A percentile compares a stretch with the other conserved stretches of the same genome.
Evolutionary conservation across 1,284 basidiomycete species (phyloP).

Genomic region (Coniferiporia weirii): DNA sequence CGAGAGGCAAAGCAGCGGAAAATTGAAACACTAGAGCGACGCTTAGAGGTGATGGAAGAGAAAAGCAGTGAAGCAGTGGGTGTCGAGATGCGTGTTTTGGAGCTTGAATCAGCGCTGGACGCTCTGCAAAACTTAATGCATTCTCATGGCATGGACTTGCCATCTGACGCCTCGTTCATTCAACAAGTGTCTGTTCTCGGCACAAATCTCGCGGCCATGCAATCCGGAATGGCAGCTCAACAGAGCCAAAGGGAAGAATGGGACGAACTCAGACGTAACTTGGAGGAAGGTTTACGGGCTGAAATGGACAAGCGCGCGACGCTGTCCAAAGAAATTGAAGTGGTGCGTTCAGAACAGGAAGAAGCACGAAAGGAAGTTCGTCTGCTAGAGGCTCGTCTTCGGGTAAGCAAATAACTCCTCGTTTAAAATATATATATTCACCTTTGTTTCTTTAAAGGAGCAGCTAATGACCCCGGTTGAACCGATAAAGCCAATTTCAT

Average conservation of each 20-base stretch:
- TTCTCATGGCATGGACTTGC: constrained; percentile 47
- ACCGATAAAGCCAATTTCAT: constrained; percentile 29
- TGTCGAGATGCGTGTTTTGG: constrained; percentile 45
- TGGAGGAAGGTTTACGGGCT: constrained; percentile 46
- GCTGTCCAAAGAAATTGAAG: constrained; percentile 50
- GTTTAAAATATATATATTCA: neutral
- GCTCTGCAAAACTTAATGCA: constrained; percentile 46
- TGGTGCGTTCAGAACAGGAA: constrained; percentile 50
- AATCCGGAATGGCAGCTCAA: constrained; percentile 45
- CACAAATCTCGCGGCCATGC: constrained; percentile 50
- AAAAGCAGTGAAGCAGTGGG: constrained; percentile 38
- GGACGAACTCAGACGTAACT: constrained; percentile 36
- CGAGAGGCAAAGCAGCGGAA: constrained; percentile 39
- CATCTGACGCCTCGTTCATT: constrained; percentile 46
- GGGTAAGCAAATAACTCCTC: constrained; percentile 30
- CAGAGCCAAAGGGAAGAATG: constrained; percentile 44
- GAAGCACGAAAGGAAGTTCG: constrained; percentile 42
- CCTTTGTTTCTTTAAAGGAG: constrained; percentile 2
- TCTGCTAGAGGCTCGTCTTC: constrained; percentile 38
- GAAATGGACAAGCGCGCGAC: constrained; percentile 44
- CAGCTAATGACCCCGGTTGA: constrained; percentile 18
- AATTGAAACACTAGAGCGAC: constrained; percentile 40
- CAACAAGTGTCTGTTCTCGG: constrained; percentile 47
- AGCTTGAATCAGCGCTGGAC: constrained; percentile 45
- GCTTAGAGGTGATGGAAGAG: constrained; percentile 41